A percentile compares a stretch with the other conserved stretches of the same genome.
These are phyloP conservation scores for Fomitopsis serialis DNA, from an alignment of 768 basidiomycete genomes.

Conservation along the genomic window DNA sequence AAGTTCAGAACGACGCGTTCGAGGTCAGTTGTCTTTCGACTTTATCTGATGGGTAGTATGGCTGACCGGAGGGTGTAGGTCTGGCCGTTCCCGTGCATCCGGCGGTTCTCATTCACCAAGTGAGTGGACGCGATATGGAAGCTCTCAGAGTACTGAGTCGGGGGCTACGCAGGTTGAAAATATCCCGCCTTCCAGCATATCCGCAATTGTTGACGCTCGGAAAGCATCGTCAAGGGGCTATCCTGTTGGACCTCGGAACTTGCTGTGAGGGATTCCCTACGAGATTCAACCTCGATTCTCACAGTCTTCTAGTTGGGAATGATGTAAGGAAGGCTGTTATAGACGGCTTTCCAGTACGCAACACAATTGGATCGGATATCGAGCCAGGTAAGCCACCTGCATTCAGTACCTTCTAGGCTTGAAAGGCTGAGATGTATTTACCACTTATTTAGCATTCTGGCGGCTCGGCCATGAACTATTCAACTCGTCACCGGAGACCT, in stretches of 20 bases:
- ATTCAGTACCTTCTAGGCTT: background rate
- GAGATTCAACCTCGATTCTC: background rate
- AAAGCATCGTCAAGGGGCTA: conserved; percentile 25
- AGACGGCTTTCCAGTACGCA: conserved; percentile 35
- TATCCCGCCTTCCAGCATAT: conserved; percentile 1
- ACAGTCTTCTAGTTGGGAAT: conserved; percentile 26
- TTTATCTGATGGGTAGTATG: background rate
- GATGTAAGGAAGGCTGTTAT: conserved; percentile 32
- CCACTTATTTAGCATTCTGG: conserved; percentile 52
- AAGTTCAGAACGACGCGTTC: conserved; percentile 21
- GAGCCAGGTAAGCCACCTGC: conserved; percentile 19
- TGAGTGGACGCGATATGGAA: background rate
- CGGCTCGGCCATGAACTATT: conserved; percentile 55
- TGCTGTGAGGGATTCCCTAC: conserved; percentile 26
- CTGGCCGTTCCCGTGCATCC: conserved; percentile 4
- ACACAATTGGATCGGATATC: conserved; percentile 31
- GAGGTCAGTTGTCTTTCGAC: conserved; percentile 11
- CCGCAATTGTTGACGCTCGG: conserved; percentile 27
- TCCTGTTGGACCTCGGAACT: conserved; percentile 38
- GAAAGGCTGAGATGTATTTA: background rate
- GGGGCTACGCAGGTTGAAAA: conserved; percentile 10
- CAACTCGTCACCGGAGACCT: conserved; percentile 41
- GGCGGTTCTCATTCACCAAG: conserved; percentile 1
- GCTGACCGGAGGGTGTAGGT: background rate
- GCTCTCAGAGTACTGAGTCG: too few relatives aligned